These are phyloP conservation scores for Apiotrichum gamsii DNA, from an alignment of 1,284 basidiomycete species.

Conservation along the genomic window DNA sequence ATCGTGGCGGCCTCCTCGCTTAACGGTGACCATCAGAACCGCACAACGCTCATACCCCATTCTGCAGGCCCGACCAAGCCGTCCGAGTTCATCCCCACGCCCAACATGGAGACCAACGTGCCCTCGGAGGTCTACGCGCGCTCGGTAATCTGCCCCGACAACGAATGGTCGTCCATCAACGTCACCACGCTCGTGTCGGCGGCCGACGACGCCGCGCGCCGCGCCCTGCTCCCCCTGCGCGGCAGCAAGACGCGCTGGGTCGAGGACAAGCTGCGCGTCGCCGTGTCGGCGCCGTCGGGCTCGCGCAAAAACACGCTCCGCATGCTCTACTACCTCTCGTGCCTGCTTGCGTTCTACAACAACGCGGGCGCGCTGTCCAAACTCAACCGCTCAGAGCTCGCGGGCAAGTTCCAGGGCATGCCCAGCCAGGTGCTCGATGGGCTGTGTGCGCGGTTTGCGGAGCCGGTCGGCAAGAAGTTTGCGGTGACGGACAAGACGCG, in stretches of 20 bases:
- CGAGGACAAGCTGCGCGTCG: slow-evolving; percentile 34
- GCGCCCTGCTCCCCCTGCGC: slow-evolving; percentile 56
- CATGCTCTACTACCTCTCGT: slow-evolving; percentile 68
- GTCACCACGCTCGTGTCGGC: slow-evolving; percentile 53
- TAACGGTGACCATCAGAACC: too few relatives aligned
- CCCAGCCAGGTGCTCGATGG: slow-evolving; percentile 65
- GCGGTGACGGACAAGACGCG: slow-evolving; percentile 63
- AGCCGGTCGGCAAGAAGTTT: slow-evolving; percentile 56
- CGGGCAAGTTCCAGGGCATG: slow-evolving; percentile 56
- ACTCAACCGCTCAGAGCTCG: slow-evolving; percentile 38
- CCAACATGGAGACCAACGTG: slow-evolving; percentile 59
- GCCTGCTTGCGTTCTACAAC: slow-evolving; percentile 64
- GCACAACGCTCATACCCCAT: too few relatives aligned
- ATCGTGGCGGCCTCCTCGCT: too few relatives aligned
- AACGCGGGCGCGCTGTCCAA: slow-evolving; percentile 34
- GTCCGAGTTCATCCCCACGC: slow-evolving; percentile 60
- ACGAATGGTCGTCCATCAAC: slow-evolving; percentile 52
- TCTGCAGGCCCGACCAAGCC: slow-evolving; percentile 19
- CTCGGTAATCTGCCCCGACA: slow-evolving; percentile 65
- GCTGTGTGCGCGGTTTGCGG: slow-evolving; percentile 71
- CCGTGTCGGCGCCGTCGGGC: slow-evolving; percentile 10
- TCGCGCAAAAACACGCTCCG: slow-evolving; percentile 57
- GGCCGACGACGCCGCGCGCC: slow-evolving; percentile 53
- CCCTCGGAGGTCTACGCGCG: slow-evolving; percentile 70
- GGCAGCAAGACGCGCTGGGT: slow-evolving; percentile 68